Evolutionary conservation across 768 basidiomycete species (phyloP), one percentile per base, ranked within the genome.

Genomic region (Suillus discolor): DNA sequence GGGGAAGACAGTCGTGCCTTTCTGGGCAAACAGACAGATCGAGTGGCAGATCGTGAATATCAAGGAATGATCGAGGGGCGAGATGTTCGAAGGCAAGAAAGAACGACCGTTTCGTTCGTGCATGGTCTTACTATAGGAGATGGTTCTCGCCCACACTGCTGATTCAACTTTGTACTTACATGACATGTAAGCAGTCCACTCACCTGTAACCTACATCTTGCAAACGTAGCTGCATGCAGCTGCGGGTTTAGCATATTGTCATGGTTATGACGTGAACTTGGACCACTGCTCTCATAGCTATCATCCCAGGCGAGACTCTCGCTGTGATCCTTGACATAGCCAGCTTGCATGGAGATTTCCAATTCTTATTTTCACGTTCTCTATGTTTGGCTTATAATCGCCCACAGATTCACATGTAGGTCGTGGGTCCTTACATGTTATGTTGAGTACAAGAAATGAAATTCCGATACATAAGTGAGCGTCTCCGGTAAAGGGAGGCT

Each of bases 21-120:
- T 98, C 79, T 92, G 93, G 91, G 87, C 90, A 11, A 96, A 94
- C 15, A 92, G 88, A 77, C 80, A 85, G 67, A 77, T 99, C 41
- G 81, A 80, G 11, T 99, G 96, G 96, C 82, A 85, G 73, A 82
- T 89, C 64, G 42, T 57, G 62, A 66, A 73, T 63, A 73, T 68
- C 25, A 12, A 39, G 38, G 23, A 41, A 41, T 60, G 57, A 59
- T 41, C 1, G 11, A 3, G 6, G 49, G 23, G 6, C 6, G n/a
- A 49, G 23, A 49, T n/a, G 45, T 47, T n/a, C 4, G n/a, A 47
- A 47, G 47, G 23, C 15, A 7, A 51, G 6, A 15, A 25, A 13
- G 47, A 25, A 23, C 23, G 49, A 16, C 6, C 6, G 23, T 51
- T 51, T 51, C 13, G 49, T 25, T 51, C 15, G 13, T 28, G 49